These are phyloP conservation scores for Bretschneidera sinensis DNA, from an alignment of 345 rosid species.

Conservation along the genomic window DNA sequence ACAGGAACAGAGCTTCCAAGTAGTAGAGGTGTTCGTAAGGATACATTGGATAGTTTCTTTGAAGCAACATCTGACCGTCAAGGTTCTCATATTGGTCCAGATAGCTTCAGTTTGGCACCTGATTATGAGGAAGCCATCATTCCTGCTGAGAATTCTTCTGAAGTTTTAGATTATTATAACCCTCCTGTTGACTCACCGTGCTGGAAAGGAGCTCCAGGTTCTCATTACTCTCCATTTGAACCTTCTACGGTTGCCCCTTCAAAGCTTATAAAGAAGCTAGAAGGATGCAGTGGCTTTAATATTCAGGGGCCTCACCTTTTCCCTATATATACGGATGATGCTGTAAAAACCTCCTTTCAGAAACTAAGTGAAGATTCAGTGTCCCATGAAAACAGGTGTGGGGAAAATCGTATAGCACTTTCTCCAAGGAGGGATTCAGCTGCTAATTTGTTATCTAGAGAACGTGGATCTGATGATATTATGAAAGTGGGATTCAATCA, in stretches of 20 bases:
- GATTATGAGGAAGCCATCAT: constrained; percentile 28
- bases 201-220: constrained; percentile 46
- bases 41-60: constrained; percentile 19
- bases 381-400: constrained; percentile 12
- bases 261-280: constrained; percentile 29
- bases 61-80: constrained; percentile 24
- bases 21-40: constrained; percentile 22
- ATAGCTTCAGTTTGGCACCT: constrained; percentile 27
- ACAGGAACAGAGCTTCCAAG: constrained; percentile 18
- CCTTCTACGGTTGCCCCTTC: constrained; percentile 21
- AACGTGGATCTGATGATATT: constrained; percentile 16
- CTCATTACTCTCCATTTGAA: constrained; percentile 30
- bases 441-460: constrained; percentile 13
- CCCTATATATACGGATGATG: constrained; percentile 18
- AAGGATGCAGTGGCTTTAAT: constrained; percentile 31
- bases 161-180: constrained; percentile 35
- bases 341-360: constrained; percentile 21
- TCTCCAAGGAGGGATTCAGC: constrained; percentile 16
- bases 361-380: constrained; percentile 18
- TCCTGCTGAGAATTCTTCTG: constrained; percentile 32
- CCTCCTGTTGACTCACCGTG: constrained; percentile 53
- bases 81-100: constrained; percentile 28
- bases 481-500: constrained; percentile 17
- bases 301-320: constrained; percentile 28
- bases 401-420: constrained; percentile 16